Base-by-base conservation (phyloP, 306 rosid genomes). In the Cyamopsis tetragonoloba region DNA sequence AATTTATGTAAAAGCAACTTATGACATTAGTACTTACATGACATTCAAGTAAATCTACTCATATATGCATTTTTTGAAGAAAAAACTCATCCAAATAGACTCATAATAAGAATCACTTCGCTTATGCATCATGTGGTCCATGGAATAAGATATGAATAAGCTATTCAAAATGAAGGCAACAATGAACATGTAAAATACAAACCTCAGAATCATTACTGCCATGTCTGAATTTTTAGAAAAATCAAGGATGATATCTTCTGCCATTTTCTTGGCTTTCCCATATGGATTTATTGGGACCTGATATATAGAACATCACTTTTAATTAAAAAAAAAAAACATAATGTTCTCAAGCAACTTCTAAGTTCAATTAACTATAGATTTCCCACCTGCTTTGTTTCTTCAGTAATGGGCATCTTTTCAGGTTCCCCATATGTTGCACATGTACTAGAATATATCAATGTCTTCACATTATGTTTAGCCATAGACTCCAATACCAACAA, bases 341-440 rank as follows among this genome's bases (percentile, higher is more conserved):
- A 51, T 11, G 14, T 14, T 54, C 28, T 62, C 70, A 69, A 68
- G 57, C 43, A 58, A 49, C 14, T n/a, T 27, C 30, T 70, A 62
- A 31, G 12, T 67, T 30, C 60, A 70, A 47, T 22, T 30, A 35
- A 0, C 3, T 8, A 24, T 55, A 47, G 8, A 66, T 59, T 48
- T 13, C 79, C 24, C 57, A 89, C 98, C 98, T 92, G 98, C 13
- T 71, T 62, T 17, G 98, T 92, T 49, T 47, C 89, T 86, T 92
- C 96, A 7, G 98, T 92, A 68, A 92, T 92, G 14, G 98, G 98
- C 98, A 92, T 92, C 88, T 79, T 85, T 28, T 82, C 87, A 39
- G 98, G 98, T 73, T 92, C 98, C 49, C 98, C 98, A 12, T 92
- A 92, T 22, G 98, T 92, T 68, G 98, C 98, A 75, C 98, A 92